Evolutionary conservation across 179 eudicot genomes (phyloP), one percentile per base, ranked within the genome.

Genomic region (Monotropa hypopitys): DNA sequence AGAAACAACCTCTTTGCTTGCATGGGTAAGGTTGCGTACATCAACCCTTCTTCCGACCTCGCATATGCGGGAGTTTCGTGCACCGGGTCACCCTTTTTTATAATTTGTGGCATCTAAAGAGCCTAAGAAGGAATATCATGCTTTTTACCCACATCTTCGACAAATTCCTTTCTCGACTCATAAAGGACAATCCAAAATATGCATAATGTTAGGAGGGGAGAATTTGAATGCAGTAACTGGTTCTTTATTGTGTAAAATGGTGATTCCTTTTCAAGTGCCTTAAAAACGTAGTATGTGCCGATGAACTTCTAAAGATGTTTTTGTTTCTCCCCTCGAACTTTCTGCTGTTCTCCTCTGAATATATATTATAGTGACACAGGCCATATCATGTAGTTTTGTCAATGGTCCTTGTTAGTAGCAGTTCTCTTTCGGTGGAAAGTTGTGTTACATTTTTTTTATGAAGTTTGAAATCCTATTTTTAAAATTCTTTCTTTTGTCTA

Each of bases 401-500:
- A 18, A 0, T 13, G 1, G 49, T 38, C 65, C 7, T 4, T 73
- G 46, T 73, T 21, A 16, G 23, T 30, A 53, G 4, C 7, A 53
- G 9, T 38, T 53, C 1, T 16, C 23, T 72, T 75, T 46, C 57
- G 28, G 16, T 10, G 43, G n/a, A 76, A 76, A 49, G 23, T n/a
- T 28, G 0, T 11, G 35, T 6, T 26, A 9, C 16, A 18, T 0
- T 51, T 51, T 26, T 59, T 32, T 7, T 12, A 15, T 45, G 54
- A 45, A 61, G 43, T 56, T 28, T 61, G 23, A 10, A 63, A 33
- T 6, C 43, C 9, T 42, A 6, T 32, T 26, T 5, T 56, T 32
- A 50, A n/a, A n/a, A 12, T 54, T 65, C 12, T 13, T 43, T 57
- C 26, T 78, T 71, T 23, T 74, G 42, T 57, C 16, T 80, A 96